Evolutionary conservation across 352 stramenopile species (phyloP).

Genomic region (Thalassiosira mediterranea): DNA sequence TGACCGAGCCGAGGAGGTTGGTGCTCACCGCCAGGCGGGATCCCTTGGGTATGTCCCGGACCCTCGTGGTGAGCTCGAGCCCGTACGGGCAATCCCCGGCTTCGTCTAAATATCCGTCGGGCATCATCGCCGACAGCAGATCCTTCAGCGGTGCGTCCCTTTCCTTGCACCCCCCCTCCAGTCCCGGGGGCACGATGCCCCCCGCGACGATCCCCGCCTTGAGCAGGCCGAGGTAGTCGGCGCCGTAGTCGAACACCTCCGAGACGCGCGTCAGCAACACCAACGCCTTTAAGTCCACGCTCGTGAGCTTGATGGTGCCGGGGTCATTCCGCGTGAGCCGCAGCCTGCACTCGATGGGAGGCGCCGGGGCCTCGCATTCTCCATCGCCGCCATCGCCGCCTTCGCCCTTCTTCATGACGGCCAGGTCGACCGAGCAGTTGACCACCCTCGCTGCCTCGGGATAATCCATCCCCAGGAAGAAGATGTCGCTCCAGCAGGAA

Average conservation of each 20-base stretch:
- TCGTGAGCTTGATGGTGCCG: conserved; percentile 57
- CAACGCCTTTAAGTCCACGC: conserved; percentile 57
- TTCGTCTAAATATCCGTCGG: neutral
- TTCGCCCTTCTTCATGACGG: conserved; percentile 31
- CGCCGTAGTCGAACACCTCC: conserved; percentile 66
- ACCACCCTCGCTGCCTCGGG: conserved; percentile 67
- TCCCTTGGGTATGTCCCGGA: conserved; percentile 74
- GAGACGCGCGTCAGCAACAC: conserved; percentile 58
- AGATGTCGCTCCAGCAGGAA: conserved; percentile 71
- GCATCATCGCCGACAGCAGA: conserved; percentile 40
- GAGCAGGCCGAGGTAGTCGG: conserved; percentile 67
- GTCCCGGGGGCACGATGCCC: conserved; percentile 59
- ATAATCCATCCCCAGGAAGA: conserved; percentile 75
- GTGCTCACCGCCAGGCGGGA: conserved; percentile 65
- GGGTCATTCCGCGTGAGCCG: conserved; percentile 44
- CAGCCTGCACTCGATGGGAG: conserved; percentile 57
- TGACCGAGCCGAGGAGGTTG: conserved; percentile 69
- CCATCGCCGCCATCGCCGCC: conserved; percentile 1
- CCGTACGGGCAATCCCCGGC: conserved; percentile 19
- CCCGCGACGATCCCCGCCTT: conserved; percentile 65
- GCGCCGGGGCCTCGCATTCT: conserved; percentile 11
- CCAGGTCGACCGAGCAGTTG: conserved; percentile 68
- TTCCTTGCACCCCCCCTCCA: conserved; percentile 38
- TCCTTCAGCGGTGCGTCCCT: conserved; percentile 33
- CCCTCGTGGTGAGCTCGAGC: conserved; percentile 58